Base-by-base conservation (phyloP, 305 asterid genomes). In the Fraxinus dipetala region DNA sequence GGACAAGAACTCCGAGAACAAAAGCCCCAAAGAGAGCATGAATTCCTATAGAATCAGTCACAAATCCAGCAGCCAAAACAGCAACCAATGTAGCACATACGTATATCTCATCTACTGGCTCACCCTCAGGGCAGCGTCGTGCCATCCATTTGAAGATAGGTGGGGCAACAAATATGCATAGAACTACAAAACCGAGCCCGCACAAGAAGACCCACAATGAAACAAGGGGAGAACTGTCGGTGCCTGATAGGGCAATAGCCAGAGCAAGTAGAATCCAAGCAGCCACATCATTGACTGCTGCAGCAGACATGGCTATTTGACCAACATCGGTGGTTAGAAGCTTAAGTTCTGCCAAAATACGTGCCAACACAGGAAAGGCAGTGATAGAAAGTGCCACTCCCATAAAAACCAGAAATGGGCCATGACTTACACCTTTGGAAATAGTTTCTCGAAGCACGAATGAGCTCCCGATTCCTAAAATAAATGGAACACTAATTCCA, bases 381-480 rank as follows among this genome's bases (percentile, higher is more conserved):
- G 98, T 94, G 87, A 94, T 94, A 30, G 98, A 95, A 56, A 95
- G 95, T 38, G 98, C 96, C 14, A 93, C 98, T 65, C 98, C 98
- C 96, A 93, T 95, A 91, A 95, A 95, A 7, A 95, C 93, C 28
- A 95, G 87, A 73, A 93, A 90, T 0, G 98, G 98, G 6, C 85
- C 98, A 36, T 86, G 79, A 4, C 18, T 82, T 0, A 85, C 92
- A 16, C 83, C 93, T 56, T 84, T 18, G 75, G 96, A 85, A 70
- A 94, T 82, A n/a, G 94, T 91, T 78, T 75, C 83, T 4, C 90
- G 81, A 38, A 95, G 91, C 3, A 67, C 90, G 43, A 90, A 89
- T 2, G 98, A 92, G 28, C 94, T 90, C 48, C 98, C 98, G 2
- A 93, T 92, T 73, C 98, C 98, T 69, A 95, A 59, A 5, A 75